phyloP scores from a whole-genome alignment of 306 rosid genomes.

The Vigna angularis region DNA sequence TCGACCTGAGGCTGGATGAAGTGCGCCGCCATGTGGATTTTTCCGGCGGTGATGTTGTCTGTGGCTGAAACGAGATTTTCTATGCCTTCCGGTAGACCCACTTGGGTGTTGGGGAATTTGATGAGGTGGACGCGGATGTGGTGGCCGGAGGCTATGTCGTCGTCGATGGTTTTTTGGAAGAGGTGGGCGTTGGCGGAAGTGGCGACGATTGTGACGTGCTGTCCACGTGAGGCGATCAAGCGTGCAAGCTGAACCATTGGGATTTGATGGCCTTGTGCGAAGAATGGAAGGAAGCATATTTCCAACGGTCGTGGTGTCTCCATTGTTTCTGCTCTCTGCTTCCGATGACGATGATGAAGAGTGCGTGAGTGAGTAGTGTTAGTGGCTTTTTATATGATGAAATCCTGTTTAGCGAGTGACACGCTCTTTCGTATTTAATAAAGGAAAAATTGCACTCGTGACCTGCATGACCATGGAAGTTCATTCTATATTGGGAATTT shows the following conservation, averaged over 20 bases:
- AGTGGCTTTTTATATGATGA: too few species aligned
- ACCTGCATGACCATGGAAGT: too few species aligned
- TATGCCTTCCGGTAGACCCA: slow-evolving; percentile 40
- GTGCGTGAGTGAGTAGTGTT: too few species aligned
- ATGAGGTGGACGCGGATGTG: slow-evolving; percentile 20
- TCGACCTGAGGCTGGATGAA: slow-evolving; percentile 9
- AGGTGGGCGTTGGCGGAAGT: slow-evolving; percentile 42
- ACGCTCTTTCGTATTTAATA: too few species aligned
- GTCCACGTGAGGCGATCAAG: slow-evolving; percentile 37
- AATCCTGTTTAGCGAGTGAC: too few species aligned
- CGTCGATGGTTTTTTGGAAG: slow-evolving; percentile 36
- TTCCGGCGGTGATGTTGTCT: slow-evolving; percentile 9
- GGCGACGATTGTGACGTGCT: slow-evolving; percentile 49
- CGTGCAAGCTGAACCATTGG: slow-evolving; percentile 49
- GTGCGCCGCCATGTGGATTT: slow-evolving; percentile 37
- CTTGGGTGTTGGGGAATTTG: slow-evolving; percentile 21
- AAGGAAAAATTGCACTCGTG: too few species aligned
- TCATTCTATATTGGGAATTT: too few species aligned
- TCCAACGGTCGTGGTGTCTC: not conserved
- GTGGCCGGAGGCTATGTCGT: not conserved
- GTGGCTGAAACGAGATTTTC: slow-evolving; percentile 40
- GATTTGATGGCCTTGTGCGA: slow-evolving; percentile 49
- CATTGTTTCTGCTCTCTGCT: not conserved
- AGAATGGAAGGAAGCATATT: slow-evolving; percentile 52
- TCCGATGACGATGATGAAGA: too few species aligned